A percentile compares a stretch with the other conserved stretches of the same genome.
Conservation (phyloP, 768 basidiomycete genomes). For the Agrocybe praecox region DNA sequence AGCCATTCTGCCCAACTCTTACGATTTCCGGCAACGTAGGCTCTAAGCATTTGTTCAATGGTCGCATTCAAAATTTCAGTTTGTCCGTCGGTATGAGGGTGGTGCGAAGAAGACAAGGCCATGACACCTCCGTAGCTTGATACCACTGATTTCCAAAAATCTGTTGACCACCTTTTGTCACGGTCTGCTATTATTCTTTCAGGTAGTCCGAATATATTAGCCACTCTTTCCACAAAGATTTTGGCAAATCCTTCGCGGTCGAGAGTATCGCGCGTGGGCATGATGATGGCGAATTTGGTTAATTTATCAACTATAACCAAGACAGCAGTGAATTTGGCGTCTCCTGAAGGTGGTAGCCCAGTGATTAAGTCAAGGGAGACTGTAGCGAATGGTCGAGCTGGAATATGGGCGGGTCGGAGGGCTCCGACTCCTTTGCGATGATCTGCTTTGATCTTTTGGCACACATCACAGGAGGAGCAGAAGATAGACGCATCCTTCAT, state of each 20-base stretch:
- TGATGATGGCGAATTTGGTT: conserved; percentile 42
- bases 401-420: conserved; percentile 36
- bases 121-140: conserved; percentile 24
- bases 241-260: conserved; percentile 26
- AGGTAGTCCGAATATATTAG: conserved; percentile 24
- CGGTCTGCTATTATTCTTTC: conserved; percentile 29
- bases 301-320: conserved; percentile 37
- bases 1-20: conserved; percentile 28
- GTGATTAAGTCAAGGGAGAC: conserved; percentile 38
- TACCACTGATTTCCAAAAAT: conserved; percentile 29
- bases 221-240: conserved; percentile 31
- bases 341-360: conserved; percentile 30
- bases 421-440: conserved; percentile 31
- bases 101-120: conserved; percentile 26
- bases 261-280: conserved; percentile 29
- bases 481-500: conserved; percentile 21
- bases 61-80: conserved; percentile 34
- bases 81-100: conserved; percentile 38
- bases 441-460: conserved; percentile 26
- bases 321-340: conserved; percentile 27
- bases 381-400: conserved; percentile 29
- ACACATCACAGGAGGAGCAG: conserved; percentile 24
- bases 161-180: conserved; percentile 25
- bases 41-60: conserved; percentile 29
- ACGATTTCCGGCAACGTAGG: conserved; percentile 24